phyloP scores from a whole-genome alignment of 108 stramenopile genomes.

The Nitzschia palea region DNA sequence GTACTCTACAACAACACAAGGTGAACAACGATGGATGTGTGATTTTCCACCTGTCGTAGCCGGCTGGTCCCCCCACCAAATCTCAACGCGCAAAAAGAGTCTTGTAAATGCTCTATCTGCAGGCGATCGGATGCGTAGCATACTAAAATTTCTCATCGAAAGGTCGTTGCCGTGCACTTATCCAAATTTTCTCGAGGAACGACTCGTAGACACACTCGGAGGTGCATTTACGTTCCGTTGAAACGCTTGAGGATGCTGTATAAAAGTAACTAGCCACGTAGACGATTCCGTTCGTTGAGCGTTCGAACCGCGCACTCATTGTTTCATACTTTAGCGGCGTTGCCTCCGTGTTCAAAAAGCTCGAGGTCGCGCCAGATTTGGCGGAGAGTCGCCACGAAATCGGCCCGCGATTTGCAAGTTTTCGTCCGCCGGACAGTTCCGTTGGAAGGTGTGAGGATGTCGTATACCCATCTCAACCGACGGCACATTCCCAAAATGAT shows the following conservation, averaged over 20 bases:
- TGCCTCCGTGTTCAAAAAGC: not conserved
- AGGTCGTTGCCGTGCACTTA: not conserved
- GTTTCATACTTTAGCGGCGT: too few relatives aligned
- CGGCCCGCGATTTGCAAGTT: too few relatives aligned
- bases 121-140: not conserved
- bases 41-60: not conserved
- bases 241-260: not conserved
- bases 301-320: too few relatives aligned
- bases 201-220: not conserved
- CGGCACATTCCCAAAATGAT: too few relatives aligned
- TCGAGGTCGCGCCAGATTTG: not conserved
- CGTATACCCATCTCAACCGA: too few relatives aligned
- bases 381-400: not conserved
- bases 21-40: too few relatives aligned
- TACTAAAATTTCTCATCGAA: not conserved
- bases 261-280: too few relatives aligned
- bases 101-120: slow-evolving; percentile 1
- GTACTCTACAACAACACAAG: too few relatives aligned
- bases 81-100: not conserved
- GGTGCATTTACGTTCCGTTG: not conserved
- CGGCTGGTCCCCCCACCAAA: not conserved
- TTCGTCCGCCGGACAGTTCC: too few relatives aligned
- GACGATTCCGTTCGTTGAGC: too few relatives aligned
- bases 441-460: too few relatives aligned
- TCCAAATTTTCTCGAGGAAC: not conserved